Evolutionary conservation across 2,329 filamentous ascomycete genomes (phyloP).

Genomic region (Pseudogymnoascus sp.): DNA sequence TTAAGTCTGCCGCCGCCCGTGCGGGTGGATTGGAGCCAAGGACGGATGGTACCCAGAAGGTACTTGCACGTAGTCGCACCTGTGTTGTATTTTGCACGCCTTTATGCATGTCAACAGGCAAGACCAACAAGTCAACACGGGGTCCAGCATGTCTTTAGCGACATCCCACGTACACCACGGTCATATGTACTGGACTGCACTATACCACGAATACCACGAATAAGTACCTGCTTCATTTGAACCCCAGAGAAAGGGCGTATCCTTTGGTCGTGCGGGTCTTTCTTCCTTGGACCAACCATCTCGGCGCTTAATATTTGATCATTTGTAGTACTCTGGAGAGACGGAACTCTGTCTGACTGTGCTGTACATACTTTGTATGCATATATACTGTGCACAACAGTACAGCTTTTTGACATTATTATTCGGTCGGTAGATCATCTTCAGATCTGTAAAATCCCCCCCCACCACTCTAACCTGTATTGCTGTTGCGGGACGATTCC

Average conservation of each 20-base stretch:
- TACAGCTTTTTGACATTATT: not conserved
- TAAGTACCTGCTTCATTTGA: conserved; percentile 5
- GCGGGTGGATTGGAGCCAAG: conserved; percentile 9
- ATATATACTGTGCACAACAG: not conserved
- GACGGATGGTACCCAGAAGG: not conserved
- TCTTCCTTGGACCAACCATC: not conserved
- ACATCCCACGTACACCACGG: not conserved
- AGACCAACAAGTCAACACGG: not conserved
- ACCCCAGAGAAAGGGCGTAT: not conserved
- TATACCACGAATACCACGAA: too few relatives aligned
- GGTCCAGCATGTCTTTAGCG: conserved; percentile 2
- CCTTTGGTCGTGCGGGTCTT: not conserved
- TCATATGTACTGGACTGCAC: not conserved
- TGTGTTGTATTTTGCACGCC: not conserved
- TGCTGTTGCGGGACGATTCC: not conserved
- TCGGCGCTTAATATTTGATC: not conserved
- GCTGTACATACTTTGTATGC: not conserved
- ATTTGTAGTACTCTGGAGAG: not conserved
- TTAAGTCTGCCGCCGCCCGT: conserved; percentile 4
- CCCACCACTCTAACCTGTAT: not conserved
- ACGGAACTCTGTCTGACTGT: not conserved
- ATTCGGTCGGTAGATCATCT: not conserved
- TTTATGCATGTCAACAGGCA: not conserved
- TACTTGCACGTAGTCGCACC: not conserved
- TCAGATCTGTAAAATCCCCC: conserved; percentile 2